Base-by-base conservation (phyloP, 441 rosid species). In the Geranium incanum region DNA sequence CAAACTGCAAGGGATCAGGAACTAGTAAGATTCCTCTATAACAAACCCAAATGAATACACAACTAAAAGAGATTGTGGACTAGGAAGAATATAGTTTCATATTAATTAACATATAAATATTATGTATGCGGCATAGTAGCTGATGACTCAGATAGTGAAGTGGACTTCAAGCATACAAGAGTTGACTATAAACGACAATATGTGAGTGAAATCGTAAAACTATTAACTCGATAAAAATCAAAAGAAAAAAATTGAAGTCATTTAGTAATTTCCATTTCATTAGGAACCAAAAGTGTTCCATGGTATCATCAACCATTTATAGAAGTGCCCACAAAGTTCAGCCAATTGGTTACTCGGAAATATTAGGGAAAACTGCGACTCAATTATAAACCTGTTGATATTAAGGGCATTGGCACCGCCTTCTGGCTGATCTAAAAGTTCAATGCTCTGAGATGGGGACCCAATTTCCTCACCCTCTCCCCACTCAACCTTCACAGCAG, bases 321-420 rank as follows among this genome's bases (percentile, higher is more conserved):
- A 39, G 21, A 37, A 15, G 12, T 66, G 9, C 15, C 69, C 37
- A 66, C 50, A 37, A 7, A 39, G 23, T 37, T 50, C 69, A 15
- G 33, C 57, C 57, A 15, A 18, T 67, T 12, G 45, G 18, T 67
- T 5, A 15, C 33, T 37, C 16, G 52, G 41, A 15, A 16, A 15
- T 16, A 4, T 67, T 38, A 66, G 55, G 68, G 36, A n/a, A 28
- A 16, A 16, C 6, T 33, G 63, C 3, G 5, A 68, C 65, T 21
- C 52, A 73, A 45, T 66, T 11, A 11, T 79, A 71, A 7, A 81
- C 95, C 95, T 89, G 75, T 89, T 89, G 66, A 89, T 89, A 78
- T 87, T 89, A 75, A 89, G 82, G 70, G 92, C 86, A 72, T 87
- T 86, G 75, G 91, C 91, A 45, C 95, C 95, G 72, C 92, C 95